Base-by-base conservation (phyloP, 352 stramenopile species). In the Nothophytophthora sp. region DNA sequence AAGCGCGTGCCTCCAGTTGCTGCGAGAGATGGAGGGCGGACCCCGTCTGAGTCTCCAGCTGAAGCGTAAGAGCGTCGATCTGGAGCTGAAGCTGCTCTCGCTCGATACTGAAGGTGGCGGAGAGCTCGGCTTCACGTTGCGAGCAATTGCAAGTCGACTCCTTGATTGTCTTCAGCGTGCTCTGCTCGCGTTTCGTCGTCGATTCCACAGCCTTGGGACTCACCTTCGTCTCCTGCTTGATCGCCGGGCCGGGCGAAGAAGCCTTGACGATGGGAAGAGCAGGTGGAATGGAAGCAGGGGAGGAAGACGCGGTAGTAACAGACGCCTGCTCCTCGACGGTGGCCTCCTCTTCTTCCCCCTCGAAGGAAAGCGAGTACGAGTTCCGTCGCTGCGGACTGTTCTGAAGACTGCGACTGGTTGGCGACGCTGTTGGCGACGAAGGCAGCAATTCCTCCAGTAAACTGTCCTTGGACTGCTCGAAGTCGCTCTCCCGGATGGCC, bases 381-480 rank as follows among this genome's bases (percentile, higher is more conserved):
- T 63, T 66, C n/a, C 53, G 69, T n/a, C 58, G 66, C 28, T 54
- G 37, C 5, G 61, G 43, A 10, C 60, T 69, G 18, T 38, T 63
- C 2, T 47, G 20, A 10, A 27, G 33, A 35, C 34, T 49, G 5
- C 46, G 39, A 44, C 42, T 43, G 15, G 19, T 7, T 28, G 53
- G 51, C 1, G 49, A 55, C 24, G 63, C 25, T 13, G 55, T 54
- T 6, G 53, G 56, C 1, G 70, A 59, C 8, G 68, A 64, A 2
- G 74, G 56, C 12, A 87, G 40, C 12, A 89, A 64, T 36, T 89
- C 75, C 39, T 89, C 75, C 5, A 89, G 57, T 3, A 89, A 37
- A 53, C 73, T 81, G 54, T 84, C 75, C 47, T 89, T 89, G 8
- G 75, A 77, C 50, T 83, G 78, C 46, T 89, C 78, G 32, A 87